These are phyloP conservation scores for Plectosphaerella plurivora DNA, from an alignment of 2,329 filamentous ascomycete genomes.

Conservation along the genomic window DNA sequence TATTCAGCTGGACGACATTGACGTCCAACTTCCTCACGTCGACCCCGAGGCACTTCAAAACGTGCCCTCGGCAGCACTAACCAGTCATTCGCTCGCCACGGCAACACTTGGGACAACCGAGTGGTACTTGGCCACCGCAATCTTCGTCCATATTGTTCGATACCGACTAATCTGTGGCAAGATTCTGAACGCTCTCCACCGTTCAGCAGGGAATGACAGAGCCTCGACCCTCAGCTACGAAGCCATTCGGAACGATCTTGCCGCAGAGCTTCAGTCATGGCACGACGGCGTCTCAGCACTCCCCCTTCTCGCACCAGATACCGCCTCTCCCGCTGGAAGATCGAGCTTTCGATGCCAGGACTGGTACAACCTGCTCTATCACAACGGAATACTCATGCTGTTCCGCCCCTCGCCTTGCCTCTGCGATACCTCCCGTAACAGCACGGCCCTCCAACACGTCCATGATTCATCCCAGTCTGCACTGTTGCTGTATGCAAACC, in stretches of 20 bases:
- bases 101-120: background rate
- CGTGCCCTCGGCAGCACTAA: conserved; percentile 6
- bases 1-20: conserved; percentile 34
- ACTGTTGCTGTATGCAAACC: conserved; percentile 35
- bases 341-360: conserved; percentile 34
- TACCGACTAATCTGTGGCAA: conserved; percentile 35
- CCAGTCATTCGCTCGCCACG: background rate
- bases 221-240: conserved; percentile 13
- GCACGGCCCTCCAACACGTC: conserved; percentile 26
- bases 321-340: conserved; percentile 15
- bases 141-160: conserved; percentile 33
- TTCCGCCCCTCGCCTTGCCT: conserved; percentile 33
- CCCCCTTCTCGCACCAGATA: conserved; percentile 19
- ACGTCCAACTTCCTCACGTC: conserved; percentile 26
- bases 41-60: conserved; percentile 14
- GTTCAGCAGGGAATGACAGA: background rate
- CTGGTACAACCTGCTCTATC: conserved; percentile 37
- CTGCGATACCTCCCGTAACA: conserved; percentile 17
- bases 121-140: conserved; percentile 12
- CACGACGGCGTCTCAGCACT: conserved; percentile 19
- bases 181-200: conserved; percentile 28
- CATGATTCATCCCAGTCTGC: conserved; percentile 31
- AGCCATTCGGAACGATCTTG: conserved; percentile 16
- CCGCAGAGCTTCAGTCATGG: conserved; percentile 25
- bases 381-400: conserved; percentile 36